Evolutionary conservation across 164 flowering plant species (phyloP), one percentile per base, ranked within the genome.

Genomic region (Aristolochia fimbriata): DNA sequence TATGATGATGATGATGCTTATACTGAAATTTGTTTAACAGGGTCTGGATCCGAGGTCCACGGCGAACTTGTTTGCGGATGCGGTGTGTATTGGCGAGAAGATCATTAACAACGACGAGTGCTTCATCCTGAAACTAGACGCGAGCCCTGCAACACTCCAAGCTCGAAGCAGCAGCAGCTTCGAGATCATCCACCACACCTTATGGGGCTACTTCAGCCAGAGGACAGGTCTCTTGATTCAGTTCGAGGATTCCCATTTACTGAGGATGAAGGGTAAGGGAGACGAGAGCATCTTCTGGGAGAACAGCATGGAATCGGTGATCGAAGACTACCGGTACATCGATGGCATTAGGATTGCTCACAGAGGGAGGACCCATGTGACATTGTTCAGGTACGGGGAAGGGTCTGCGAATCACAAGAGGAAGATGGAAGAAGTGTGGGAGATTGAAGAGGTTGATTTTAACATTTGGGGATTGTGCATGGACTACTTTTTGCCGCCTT

Each of bases 191-290:
- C 85, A 78, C 73, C 97, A 91, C 70, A 82, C 78, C 0, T 64
- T 88, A 8, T 86, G 89, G 91, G 96, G 97, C 1, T 83, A 83
- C 80, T 91, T 91, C 79, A 91, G 96, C 88, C 96, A 88, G 24
- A 51, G 97, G 41, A 80, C 96, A 0, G 97, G 97, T 0, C 81
- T 88, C 0, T 71, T 91, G 4, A 70, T 83, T 30, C 75, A 88
- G 47, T 82, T 91, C 45, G 96, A 84, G 70, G 97, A 91, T 78
- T 74, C 85, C 0, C 90, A 88, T 65, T 57, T 91, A 16, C 74
- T 91, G 24, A 64, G 79, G 30, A 81, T 88, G 83, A 87, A 81
- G 57, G 45, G 80, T 0, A 74, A 66, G n/a, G 79, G 84, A 4
- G 74, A 73, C 24, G 84, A 80, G 9, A 68, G 70, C 30, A 81